These are phyloP conservation scores for Calonectria pseudoreteaudii DNA, from an alignment of 2,329 filamentous ascomycete genomes.

Conservation along the genomic window DNA sequence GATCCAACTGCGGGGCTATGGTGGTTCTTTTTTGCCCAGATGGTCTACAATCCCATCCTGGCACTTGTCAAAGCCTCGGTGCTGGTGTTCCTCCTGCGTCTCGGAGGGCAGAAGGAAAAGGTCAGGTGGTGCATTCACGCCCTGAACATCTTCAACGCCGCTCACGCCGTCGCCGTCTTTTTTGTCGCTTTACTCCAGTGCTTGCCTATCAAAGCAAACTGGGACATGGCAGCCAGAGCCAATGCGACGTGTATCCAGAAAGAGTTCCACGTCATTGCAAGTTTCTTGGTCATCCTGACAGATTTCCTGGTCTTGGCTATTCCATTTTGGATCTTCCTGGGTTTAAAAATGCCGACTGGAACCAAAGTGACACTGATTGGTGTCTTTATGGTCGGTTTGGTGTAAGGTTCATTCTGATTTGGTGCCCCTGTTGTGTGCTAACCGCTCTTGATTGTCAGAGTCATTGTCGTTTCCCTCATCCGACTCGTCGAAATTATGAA, in stretches of 20 bases:
- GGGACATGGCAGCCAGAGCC: background rate
- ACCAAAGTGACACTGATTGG: conserved; percentile 53
- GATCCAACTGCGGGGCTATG: conserved; percentile 16
- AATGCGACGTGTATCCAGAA: conserved; percentile 41
- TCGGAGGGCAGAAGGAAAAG: conserved; percentile 49
- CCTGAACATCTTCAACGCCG: conserved; percentile 48
- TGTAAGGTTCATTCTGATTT: conserved; percentile 42
- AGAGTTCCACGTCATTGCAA: conserved; percentile 46
- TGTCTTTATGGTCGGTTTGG: conserved; percentile 52
- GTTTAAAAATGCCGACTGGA: conserved; percentile 50
- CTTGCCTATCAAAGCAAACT: conserved; percentile 39
- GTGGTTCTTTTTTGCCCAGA: conserved; percentile 53
- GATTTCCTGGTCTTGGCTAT: conserved; percentile 54
- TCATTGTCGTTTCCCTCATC: conserved; percentile 46
- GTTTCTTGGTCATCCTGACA: conserved; percentile 53
- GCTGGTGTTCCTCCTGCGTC: conserved; percentile 55
- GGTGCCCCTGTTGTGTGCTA: background rate
- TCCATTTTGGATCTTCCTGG: conserved; percentile 54
- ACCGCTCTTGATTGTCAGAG: conserved; percentile 32
- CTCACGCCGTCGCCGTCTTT: conserved; percentile 50
- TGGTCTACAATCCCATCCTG: conserved; percentile 58
- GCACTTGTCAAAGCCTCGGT: conserved; percentile 58
- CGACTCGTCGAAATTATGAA: conserved; percentile 41
- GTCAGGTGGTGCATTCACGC: conserved; percentile 44
- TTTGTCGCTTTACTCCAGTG: conserved; percentile 54